Evolutionary conservation across 805 yeast genomes (phyloP).

Genomic region (Myxozyma geophila): DNA sequence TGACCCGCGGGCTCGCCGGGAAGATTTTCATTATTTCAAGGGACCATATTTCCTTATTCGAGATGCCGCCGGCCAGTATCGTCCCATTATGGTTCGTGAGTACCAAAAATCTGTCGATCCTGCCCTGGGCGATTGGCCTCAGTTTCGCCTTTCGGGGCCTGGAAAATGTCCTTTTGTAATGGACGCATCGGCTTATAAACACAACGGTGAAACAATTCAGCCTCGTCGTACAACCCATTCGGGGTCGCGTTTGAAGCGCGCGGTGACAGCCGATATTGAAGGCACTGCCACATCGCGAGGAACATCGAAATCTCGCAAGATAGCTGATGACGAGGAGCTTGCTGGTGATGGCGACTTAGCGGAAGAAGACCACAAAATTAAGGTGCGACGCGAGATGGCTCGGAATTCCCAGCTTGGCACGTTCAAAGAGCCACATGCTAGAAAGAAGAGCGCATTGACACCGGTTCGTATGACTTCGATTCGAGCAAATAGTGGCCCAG

Average conservation of each 20-base stretch:
- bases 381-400: conserved; percentile 1
- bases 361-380: conserved; percentile 13
- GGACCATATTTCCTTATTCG: conserved; percentile 76
- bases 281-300: conserved; percentile 19
- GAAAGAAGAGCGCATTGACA: conserved; percentile 20
- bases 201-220: conserved; percentile 12
- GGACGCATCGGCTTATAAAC: conserved; percentile 22
- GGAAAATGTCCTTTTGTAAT: conserved; percentile 84
- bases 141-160: conserved; percentile 61
- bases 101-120: conserved; percentile 59
- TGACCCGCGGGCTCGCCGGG: conserved; percentile 82
- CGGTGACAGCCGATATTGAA: conserved; percentile 11
- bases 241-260: conserved; percentile 6
- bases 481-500: conserved; percentile 25
- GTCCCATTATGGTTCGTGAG: conserved; percentile 83
- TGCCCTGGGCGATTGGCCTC: conserved; percentile 59
- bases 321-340: conserved; percentile 12
- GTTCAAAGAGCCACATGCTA: conserved; percentile 19
- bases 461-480: conserved; percentile 34
- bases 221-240: conserved; percentile 4
- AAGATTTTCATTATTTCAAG: conserved; percentile 80
- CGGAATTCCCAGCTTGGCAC: conserved; percentile 1
- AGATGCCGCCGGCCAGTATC: conserved; percentile 74
- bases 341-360: conserved; percentile 8
- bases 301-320: conserved; percentile 16